Evolutionary conservation across 257 asterid genomes (phyloP).

Genomic region (Salvia splendens): DNA sequence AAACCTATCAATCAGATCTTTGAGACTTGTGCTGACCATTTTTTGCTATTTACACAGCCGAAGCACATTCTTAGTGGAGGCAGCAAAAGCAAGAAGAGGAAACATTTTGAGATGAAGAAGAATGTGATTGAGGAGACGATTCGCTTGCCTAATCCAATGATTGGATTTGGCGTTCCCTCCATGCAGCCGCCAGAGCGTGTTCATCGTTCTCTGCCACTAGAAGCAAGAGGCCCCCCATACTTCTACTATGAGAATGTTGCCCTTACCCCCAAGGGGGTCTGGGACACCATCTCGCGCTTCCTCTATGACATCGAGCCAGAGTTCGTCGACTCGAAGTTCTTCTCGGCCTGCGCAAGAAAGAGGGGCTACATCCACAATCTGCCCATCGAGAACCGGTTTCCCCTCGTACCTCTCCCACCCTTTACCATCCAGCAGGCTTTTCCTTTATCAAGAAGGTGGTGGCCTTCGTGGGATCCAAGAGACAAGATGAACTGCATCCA

Average conservation of each 20-base stretch:
- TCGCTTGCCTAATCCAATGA: constrained; percentile 72
- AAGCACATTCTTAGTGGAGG: constrained; percentile 32
- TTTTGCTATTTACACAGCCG: constrained; percentile 38
- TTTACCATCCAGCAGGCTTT: constrained; percentile 54
- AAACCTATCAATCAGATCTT: neutral
- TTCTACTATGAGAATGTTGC: constrained; percentile 72
- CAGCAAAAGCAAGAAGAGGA: constrained; percentile 49
- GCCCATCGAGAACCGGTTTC: constrained; percentile 55
- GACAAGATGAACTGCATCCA: constrained; percentile 59
- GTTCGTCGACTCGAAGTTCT: constrained; percentile 62
- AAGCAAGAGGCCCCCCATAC: constrained; percentile 50
- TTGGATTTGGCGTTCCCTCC: constrained; percentile 60
- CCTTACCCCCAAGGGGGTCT: constrained; percentile 68
- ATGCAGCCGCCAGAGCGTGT: constrained; percentile 28
- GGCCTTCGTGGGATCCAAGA: constrained; percentile 69
- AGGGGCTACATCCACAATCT: constrained; percentile 67
- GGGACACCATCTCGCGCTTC: constrained; percentile 57
- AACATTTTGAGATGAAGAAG: constrained; percentile 37
- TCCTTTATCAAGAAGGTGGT: constrained; percentile 54
- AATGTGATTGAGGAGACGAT: constrained; percentile 32
- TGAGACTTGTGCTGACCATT: constrained; percentile 1
- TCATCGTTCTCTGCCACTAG: constrained; percentile 44
- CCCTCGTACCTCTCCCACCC: constrained; percentile 61
- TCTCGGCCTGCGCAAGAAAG: constrained; percentile 56
- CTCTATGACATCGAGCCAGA: constrained; percentile 58